A percentile compares a stretch with the other conserved stretches of the same genome.
Evolutionary conservation across 1,139 yeast genomes (phyloP).

Genomic region (Debaryomyces singareniensis): DNA sequence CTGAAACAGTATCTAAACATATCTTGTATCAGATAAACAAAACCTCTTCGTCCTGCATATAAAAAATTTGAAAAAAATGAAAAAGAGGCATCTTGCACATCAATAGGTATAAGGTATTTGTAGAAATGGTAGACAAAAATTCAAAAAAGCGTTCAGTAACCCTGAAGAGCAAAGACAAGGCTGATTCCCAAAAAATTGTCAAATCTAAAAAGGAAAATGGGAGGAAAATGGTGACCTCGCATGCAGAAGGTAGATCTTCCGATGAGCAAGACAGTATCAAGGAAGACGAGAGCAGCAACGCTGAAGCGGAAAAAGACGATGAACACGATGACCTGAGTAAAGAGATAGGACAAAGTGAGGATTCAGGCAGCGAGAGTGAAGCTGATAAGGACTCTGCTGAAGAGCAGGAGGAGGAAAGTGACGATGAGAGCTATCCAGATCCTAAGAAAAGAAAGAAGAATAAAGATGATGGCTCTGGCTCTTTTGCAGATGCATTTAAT

Average conservation of each 20-base stretch:
- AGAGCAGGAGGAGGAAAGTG: constrained; percentile 17
- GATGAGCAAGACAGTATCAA: background rate
- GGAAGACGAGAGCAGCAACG: constrained; percentile 1
- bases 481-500: constrained; percentile 75
- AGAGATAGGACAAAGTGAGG: constrained; percentile 10
- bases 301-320: constrained; percentile 4
- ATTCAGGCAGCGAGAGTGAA: constrained; percentile 10
- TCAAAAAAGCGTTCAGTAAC: too few relatives aligned
- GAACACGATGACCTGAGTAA: constrained; percentile 11
- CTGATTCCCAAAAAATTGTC: too few relatives aligned
- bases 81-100: too few relatives aligned
- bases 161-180: too few relatives aligned
- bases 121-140: too few relatives aligned
- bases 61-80: too few relatives aligned
- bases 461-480: constrained; percentile 60
- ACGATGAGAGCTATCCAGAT: constrained; percentile 37
- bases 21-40: too few relatives aligned
- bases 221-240: too few relatives aligned
- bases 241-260: background rate
- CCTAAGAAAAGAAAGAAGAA: constrained; percentile 46
- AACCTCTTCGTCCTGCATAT: too few relatives aligned
- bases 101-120: too few relatives aligned
- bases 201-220: too few relatives aligned
- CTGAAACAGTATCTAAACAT: too few relatives aligned
- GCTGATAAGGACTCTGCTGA: constrained; percentile 4